These are phyloP conservation scores for Calamus simplicifolius DNA, from an alignment of 176 grass and related monocot genomes.

Conservation along the genomic window DNA sequence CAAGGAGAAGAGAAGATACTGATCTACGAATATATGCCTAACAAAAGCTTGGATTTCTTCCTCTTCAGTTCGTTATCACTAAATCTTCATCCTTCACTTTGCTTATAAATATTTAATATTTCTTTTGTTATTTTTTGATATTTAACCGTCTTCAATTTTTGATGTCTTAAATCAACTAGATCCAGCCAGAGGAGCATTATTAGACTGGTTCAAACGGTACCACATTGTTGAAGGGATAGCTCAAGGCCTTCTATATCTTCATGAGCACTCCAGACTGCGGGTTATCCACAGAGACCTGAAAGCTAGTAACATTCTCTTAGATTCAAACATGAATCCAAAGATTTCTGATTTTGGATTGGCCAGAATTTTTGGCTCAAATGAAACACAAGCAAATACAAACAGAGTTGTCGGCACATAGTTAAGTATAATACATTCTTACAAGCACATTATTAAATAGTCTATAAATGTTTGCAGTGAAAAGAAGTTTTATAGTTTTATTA, in stretches of 20 bases:
- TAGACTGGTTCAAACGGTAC: slow-evolving; percentile 8
- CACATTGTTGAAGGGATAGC: slow-evolving; percentile 19
- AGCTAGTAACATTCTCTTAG: slow-evolving; percentile 32
- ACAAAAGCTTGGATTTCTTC: slow-evolving; percentile 27
- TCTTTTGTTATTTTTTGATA: not conserved
- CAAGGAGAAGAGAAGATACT: slow-evolving; percentile 18
- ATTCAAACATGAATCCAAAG: slow-evolving; percentile 21
- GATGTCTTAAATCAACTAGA: not conserved
- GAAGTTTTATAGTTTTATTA: not conserved
- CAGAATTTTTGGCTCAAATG: slow-evolving; percentile 22
- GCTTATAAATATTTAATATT: not conserved
- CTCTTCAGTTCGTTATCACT: slow-evolving; percentile 4
- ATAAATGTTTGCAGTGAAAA: not conserved
- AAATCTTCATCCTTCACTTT: not conserved
- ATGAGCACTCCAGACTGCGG: slow-evolving; percentile 22
- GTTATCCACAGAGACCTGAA: slow-evolving; percentile 25
- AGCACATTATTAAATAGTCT: not conserved
- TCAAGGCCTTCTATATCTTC: slow-evolving; percentile 31
- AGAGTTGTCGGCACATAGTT: slow-evolving; percentile 34
- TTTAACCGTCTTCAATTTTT: no score
- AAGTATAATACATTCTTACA: not conserved
- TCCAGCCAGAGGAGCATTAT: not conserved
- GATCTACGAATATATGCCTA: slow-evolving; percentile 20
- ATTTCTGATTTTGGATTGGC: slow-evolving; percentile 37
- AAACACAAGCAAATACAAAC: slow-evolving; percentile 17